Evolutionary conservation across 1,284 basidiomycete genomes (phyloP).

Genomic region (Ceratorhiza oryzae-sativae): DNA sequence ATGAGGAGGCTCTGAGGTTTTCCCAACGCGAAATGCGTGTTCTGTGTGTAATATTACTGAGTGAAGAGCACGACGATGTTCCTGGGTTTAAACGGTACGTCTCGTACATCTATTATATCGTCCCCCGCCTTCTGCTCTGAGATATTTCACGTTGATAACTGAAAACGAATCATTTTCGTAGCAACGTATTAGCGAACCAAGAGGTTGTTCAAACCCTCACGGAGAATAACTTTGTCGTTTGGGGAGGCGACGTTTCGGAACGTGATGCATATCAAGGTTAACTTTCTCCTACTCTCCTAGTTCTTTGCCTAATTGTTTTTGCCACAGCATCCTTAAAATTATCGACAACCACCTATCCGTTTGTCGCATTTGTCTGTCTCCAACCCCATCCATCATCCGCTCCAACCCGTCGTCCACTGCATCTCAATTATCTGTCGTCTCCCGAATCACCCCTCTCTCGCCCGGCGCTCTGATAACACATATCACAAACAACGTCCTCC

Average conservation of each 20-base stretch:
- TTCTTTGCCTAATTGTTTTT: slow-evolving; percentile 1
- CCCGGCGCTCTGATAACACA: slow-evolving; percentile 68
- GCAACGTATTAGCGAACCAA: slow-evolving; percentile 77
- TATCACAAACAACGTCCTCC: slow-evolving; percentile 73
- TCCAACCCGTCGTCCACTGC: slow-evolving; percentile 56
- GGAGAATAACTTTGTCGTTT: slow-evolving; percentile 76
- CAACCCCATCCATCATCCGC: slow-evolving; percentile 65
- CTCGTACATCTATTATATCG: neutral
- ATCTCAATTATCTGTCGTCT: slow-evolving; percentile 76
- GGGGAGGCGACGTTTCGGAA: slow-evolving; percentile 85
- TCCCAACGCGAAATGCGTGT: slow-evolving; percentile 78
- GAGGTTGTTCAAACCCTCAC: slow-evolving; percentile 70
- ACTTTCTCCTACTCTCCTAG: slow-evolving; percentile 44
- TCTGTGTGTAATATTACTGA: slow-evolving; percentile 84
- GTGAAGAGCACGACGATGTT: slow-evolving; percentile 89
- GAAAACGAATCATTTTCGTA: slow-evolving; percentile 47
- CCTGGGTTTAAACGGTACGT: slow-evolving; percentile 81
- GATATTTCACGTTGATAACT: too few relatives aligned
- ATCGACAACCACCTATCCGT: slow-evolving; percentile 89
- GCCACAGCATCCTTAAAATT: slow-evolving; percentile 79
- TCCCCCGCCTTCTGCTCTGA: too few relatives aligned
- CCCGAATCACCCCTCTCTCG: slow-evolving; percentile 73
- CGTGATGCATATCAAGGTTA: slow-evolving; percentile 84
- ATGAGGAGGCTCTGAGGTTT: slow-evolving; percentile 76
- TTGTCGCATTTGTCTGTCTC: slow-evolving; percentile 87